Base-by-base conservation (phyloP, 2,329 filamentous ascomycete species). In the Aspergillus intermedius region DNA sequence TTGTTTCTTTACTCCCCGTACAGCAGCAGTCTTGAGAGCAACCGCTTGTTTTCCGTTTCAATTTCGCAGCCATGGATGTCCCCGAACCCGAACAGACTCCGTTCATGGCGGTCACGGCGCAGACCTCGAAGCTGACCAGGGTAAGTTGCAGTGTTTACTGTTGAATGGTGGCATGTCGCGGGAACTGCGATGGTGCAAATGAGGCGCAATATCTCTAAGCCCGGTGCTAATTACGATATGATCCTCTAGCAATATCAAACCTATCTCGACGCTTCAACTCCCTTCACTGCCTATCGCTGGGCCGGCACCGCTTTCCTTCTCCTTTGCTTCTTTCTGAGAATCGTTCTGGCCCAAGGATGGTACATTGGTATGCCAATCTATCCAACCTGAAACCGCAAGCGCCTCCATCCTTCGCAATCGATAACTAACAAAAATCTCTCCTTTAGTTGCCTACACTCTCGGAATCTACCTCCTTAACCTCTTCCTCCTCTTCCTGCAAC, bases 401-500 rank as follows among this genome's bases (percentile, higher is more conserved):
- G n/a, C 34, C n/a, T 17, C 34, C 13, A 35, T 5, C 13, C n/a
- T 3, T 35, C n/a, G 15, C 34, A 17, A 35, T 7, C 34, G n/a
- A 44, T 30, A 45, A 49, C 45, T 52, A 45, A 50, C 30, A 30
- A 13, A 7, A 13, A 37, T 15, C 19, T 4, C 13, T 8, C 37
- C 40, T 15, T 10, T 60, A 95, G 93, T 98, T 62, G 91, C 91
- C 59, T 98, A 98, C 73, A 93, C 91, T 34, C 84, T 98, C 48
- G 93, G 91, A 60, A 98, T 98, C 73, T 98, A 98, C 77, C 87
- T 98, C 43, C 84, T 98, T 53, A 98, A 98, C 75, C 84, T 98
- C 52, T 98, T 98, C 81, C 88, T 98, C 68, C 93, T 93, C 60
- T 98, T 98, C 78, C 80, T 98, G 48, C 88, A 91, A 66, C 93